Percentiles rank a stretch among this genome's conserved stretches.
These are phyloP conservation scores for Agarophyton chilense DNA, from an alignment of 23 red algal species.

Conservation along the genomic window DNA sequence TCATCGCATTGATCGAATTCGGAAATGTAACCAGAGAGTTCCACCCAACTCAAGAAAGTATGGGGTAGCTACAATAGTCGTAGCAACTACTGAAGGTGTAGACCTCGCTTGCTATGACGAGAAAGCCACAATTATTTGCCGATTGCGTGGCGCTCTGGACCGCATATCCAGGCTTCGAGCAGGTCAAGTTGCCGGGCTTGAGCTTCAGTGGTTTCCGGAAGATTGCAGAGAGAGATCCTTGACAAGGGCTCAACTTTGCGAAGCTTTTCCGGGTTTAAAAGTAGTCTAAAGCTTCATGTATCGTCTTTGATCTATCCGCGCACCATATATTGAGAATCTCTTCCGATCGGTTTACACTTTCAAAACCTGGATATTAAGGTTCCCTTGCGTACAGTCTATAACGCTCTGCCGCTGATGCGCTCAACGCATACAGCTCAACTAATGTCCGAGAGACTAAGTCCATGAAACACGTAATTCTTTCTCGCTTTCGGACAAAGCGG, in stretches of 20 bases:
- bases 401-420: not conserved
- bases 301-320: not conserved
- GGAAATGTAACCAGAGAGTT: not conserved
- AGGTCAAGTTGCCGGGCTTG: constrained; percentile 50
- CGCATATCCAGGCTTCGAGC: constrained; percentile 23
- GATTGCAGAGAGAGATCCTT: not conserved
- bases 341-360: constrained; percentile 19
- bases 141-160: constrained; percentile 51
- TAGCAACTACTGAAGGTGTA: constrained; percentile 53
- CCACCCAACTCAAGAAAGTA: constrained; percentile 21
- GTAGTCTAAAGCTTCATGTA: constrained; percentile 18
- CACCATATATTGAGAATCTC: constrained; percentile 31
- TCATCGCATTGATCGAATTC: constrained; percentile 22
- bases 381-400: not conserved
- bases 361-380: not conserved
- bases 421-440: not conserved
- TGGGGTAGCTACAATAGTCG: constrained; percentile 52
- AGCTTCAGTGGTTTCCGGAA: constrained; percentile 53
- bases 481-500: not conserved
- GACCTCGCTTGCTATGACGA: constrained; percentile 60
- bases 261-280: constrained; percentile 38
- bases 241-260: constrained; percentile 38
- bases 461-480: not conserved
- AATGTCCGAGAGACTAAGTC: not conserved
- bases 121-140: constrained; percentile 12